Base-by-base conservation (phyloP, 108 stramenopile genomes). In the Thalassiosira profunda region DNA sequence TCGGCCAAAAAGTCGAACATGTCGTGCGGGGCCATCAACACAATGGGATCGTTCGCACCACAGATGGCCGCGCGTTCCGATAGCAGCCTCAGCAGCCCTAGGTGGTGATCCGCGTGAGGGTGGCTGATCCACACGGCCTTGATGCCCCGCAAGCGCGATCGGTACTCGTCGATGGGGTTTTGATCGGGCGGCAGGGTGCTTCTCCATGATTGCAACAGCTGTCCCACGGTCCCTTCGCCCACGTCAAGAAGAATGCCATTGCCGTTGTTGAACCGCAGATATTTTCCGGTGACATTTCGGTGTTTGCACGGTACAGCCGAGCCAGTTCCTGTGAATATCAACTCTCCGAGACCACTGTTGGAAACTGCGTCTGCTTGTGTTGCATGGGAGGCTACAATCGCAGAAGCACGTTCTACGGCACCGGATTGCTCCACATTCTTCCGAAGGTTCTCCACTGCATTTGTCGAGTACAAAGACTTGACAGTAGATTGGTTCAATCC, bases 31-130 rank as follows among this genome's bases (percentile, higher is more conserved):
- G 93, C 96, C 72, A 98, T 95, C 30, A 98, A 35, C 17, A 97
- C 62, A 15, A 98, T 21, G 2, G 93, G 93, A 51, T 72, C 70
- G 14, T 42, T n/a, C 4, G 71, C 44, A 26, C 60, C 70, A 18
- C 67, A 62, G 4, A 85, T 46, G 33, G 63, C 51, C 21, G 67
- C 44, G 23, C 95, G 65, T 55, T 90, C 89, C 0, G 83, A 79
- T 29, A 99, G 71, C 15, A 99, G 66, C 8, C 89, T 74, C 29
- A 96, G 74, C 34, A 99, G 63, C 17, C 99, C 99, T 44, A 98
- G 83, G 70, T 97, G 96, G 63, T 99, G 99, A 67, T 99, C 99
- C 2, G 99, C 99, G 71, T 99, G 99, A 25, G 91, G 93, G 71
- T 99, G 99, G 26, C 95, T 95, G 21, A 99, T 95, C 97, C 97